phyloP scores from a whole-genome alignment of 2,329 filamentous ascomycete genomes.

The Fusarium sp. region DNA sequence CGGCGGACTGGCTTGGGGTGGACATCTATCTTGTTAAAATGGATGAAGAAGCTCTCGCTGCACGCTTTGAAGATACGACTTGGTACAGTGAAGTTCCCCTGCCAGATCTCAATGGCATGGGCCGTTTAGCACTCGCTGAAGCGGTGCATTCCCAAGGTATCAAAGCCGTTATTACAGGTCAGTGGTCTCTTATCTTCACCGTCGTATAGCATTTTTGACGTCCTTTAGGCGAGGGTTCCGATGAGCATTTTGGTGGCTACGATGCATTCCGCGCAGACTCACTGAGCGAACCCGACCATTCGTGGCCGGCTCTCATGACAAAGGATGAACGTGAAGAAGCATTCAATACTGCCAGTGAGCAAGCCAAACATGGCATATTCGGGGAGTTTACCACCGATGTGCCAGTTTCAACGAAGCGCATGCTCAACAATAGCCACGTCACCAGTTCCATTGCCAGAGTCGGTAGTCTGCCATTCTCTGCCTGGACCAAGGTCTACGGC shows the following conservation, averaged over 20 bases:
- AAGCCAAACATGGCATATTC: slow-evolving; percentile 7
- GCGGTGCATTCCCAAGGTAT: slow-evolving; percentile 4
- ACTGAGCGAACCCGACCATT: not conserved
- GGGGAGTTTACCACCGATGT: not conserved
- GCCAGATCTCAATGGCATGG: slow-evolving; percentile 1
- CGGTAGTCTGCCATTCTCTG: slow-evolving; percentile 1
- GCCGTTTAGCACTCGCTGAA: slow-evolving; percentile 2
- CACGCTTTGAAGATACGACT: not conserved
- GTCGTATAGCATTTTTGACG: not conserved
- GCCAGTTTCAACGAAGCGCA: not conserved
- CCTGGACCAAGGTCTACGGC: not conserved
- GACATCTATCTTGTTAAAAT: slow-evolving; percentile 10
- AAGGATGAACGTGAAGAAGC: not conserved
- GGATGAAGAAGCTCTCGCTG: slow-evolving; percentile 2
- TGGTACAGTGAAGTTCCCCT: slow-evolving; percentile 14
- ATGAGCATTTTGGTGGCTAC: slow-evolving; percentile 7
- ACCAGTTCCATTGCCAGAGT: slow-evolving; percentile 8
- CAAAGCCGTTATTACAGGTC: slow-evolving; percentile 4
- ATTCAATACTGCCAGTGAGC: not conserved
- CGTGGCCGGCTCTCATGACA: slow-evolving; percentile 5
- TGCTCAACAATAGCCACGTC: not conserved
- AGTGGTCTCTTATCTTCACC: not conserved
- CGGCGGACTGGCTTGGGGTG: not conserved
- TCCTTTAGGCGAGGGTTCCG: not conserved
- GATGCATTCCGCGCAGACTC: slow-evolving; percentile 5